Evolutionary conservation across 139 green algal species (phyloP).

Genomic region (Nannochloris sp.): DNA sequence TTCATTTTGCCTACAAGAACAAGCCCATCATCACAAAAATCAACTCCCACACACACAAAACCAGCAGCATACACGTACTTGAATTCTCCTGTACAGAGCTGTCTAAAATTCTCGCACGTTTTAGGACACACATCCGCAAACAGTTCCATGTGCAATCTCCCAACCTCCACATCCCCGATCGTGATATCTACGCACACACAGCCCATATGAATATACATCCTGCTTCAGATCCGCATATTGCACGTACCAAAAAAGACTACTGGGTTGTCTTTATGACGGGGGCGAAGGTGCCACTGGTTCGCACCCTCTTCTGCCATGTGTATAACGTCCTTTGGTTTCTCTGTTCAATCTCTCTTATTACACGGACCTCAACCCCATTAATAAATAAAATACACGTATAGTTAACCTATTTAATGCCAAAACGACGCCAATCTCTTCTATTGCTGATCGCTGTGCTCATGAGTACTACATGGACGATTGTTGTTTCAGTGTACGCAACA

Average conservation of each 20-base stretch:
- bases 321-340: no score
- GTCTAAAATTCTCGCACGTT: slow-evolving; percentile 83
- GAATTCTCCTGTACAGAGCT: slow-evolving; percentile 91
- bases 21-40: neutral
- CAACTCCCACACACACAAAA: neutral
- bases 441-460: no score
- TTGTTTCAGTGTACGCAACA: neutral
- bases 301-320: no score
- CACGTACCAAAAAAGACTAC: slow-evolving; percentile 86
- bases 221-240: neutral
- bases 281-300: no score
- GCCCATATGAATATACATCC: neutral
- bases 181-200: slow-evolving; percentile 61
- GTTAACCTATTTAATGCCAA: no score
- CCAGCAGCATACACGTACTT: slow-evolving; percentile 26
- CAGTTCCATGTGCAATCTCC: slow-evolving; percentile 86
- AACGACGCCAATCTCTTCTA: no score
- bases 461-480: neutral
- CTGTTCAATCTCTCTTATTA: no score
- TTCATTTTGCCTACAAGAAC: slow-evolving; percentile 56
- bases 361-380: no score
- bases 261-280: slow-evolving; percentile 55
- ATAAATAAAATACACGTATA: no score
- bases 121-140: slow-evolving; percentile 79
- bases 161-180: slow-evolving; percentile 65